Conservation (phyloP, 495 filamentous ascomycete genomes). For the Jackrogersella minutella region DNA sequence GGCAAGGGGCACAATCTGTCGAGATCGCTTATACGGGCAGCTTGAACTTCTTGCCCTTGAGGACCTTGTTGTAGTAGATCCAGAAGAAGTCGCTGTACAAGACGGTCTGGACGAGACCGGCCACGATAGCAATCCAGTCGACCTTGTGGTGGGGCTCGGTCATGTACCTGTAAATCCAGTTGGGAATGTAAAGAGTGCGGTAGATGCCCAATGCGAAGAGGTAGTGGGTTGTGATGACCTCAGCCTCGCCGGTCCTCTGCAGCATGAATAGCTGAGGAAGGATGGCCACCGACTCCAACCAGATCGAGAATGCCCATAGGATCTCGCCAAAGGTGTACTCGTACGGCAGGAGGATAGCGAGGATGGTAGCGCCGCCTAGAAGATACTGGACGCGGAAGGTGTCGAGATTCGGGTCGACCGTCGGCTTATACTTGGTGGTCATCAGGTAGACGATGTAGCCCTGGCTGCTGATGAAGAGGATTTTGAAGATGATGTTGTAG, state of each 20-base stretch:
- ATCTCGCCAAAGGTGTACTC: conserved; percentile 78
- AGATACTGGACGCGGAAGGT: conserved; percentile 97
- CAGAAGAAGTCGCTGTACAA: conserved; percentile 99
- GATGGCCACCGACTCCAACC: conserved; percentile 96
- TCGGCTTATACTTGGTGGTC: conserved; percentile 94
- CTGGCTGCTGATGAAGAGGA: conserved; percentile 90
- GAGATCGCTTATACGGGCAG: conserved; percentile 70
- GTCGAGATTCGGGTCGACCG: conserved; percentile 92
- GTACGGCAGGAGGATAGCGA: conserved; percentile 86
- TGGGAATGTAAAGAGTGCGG: conserved; percentile 94
- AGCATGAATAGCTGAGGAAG: conserved; percentile 98
- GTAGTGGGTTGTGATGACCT: conserved; percentile 98
- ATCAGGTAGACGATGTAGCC: conserved; percentile 96
- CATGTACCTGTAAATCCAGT: conserved; percentile 93
- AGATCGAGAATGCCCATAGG: conserved; percentile 95
- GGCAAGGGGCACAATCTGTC: background rate
- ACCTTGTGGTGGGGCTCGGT: conserved; percentile 70
- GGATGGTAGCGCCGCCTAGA: conserved; percentile 75
- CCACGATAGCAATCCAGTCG: conserved; percentile 83
- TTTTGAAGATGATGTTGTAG: conserved; percentile 95
- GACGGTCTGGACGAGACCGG: conserved; percentile 90
- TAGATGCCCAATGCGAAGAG: conserved; percentile 94
- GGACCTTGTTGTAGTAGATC: conserved; percentile 95
- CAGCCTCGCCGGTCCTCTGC: conserved; percentile 95
- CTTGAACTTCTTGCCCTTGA: conserved; percentile 90